phyloP scores from a whole-genome alignment of 306 rosid genomes.

The Pyrus bretschneideri region DNA sequence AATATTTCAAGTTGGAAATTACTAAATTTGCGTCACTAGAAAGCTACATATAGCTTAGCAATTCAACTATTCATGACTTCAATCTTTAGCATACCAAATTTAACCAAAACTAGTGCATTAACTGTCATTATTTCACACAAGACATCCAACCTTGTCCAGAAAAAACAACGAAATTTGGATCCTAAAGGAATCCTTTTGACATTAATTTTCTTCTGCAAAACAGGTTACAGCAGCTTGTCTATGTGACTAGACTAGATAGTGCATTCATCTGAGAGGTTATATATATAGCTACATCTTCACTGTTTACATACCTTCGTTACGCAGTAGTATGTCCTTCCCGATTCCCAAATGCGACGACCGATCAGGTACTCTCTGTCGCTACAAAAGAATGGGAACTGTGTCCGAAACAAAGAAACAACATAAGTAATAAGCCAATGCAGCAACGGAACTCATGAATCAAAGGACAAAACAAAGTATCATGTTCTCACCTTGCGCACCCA shows the following conservation, averaged over 20 bases:
- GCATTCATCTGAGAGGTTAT: neutral
- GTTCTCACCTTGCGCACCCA: slow-evolving; percentile 60
- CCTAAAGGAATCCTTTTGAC: neutral
- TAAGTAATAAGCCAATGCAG: neutral
- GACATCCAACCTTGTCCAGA: neutral
- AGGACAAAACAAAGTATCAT: neutral
- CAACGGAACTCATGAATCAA: slow-evolving; percentile 1
- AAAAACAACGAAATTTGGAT: neutral
- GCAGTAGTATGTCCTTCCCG: slow-evolving; percentile 42
- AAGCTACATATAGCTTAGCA: neutral
- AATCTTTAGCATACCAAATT: neutral
- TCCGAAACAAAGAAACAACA: slow-evolving; percentile 3
- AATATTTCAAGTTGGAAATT: neutral
- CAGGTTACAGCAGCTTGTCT: neutral
- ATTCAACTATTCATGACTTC: neutral
- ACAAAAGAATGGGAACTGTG: slow-evolving; percentile 63
- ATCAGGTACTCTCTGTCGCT: slow-evolving; percentile 55
- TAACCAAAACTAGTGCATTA: neutral
- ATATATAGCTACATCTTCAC: neutral
- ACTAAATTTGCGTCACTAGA: neutral
- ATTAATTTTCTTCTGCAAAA: neutral
- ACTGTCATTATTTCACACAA: neutral
- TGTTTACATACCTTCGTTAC: slow-evolving; percentile 42
- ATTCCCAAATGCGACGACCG: slow-evolving; percentile 61
- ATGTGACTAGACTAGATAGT: neutral